Evolutionary conservation across 805 yeast genomes (phyloP).

Genomic region (Lipomyces lipofer): DNA sequence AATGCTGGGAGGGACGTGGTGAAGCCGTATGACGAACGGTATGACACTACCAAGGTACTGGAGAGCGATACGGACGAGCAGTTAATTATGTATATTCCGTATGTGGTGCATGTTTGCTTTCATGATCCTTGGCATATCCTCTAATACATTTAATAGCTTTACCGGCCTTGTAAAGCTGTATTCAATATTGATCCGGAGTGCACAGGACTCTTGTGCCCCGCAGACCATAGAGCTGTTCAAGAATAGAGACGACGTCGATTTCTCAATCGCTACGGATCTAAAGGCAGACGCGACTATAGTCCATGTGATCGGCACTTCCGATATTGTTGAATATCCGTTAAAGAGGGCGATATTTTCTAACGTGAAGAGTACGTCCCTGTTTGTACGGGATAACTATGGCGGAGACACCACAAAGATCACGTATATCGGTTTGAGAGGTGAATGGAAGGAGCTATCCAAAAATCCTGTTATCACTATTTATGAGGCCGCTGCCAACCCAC

Average conservation of each 20-base stretch:
- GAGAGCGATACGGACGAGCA: slow-evolving; percentile 82
- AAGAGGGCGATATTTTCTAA: slow-evolving; percentile 76
- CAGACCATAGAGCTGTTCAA: slow-evolving; percentile 67
- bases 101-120: background rate
- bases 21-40: slow-evolving; percentile 52
- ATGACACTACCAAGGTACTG: slow-evolving; percentile 47
- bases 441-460: slow-evolving; percentile 43
- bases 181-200: slow-evolving; percentile 68
- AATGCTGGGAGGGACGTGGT: slow-evolving; percentile 55
- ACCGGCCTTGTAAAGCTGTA: slow-evolving; percentile 71
- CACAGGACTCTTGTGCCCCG: slow-evolving; percentile 65
- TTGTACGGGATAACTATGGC: slow-evolving; percentile 65
- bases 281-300: slow-evolving; percentile 50
- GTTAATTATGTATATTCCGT: slow-evolving; percentile 69
- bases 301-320: slow-evolving; percentile 59
- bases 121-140: background rate
- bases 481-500: slow-evolving; percentile 91
- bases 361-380: slow-evolving; percentile 64
- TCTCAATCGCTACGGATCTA: slow-evolving; percentile 55
- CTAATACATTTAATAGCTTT: slow-evolving; percentile 43
- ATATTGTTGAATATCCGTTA: slow-evolving; percentile 76
- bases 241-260: slow-evolving; percentile 70
- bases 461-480: slow-evolving; percentile 78
- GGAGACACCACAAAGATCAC: slow-evolving; percentile 59
- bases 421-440: slow-evolving; percentile 78